Conservation (phyloP, 306 rosid genomes). For the Crotalaria pallida region DNA sequence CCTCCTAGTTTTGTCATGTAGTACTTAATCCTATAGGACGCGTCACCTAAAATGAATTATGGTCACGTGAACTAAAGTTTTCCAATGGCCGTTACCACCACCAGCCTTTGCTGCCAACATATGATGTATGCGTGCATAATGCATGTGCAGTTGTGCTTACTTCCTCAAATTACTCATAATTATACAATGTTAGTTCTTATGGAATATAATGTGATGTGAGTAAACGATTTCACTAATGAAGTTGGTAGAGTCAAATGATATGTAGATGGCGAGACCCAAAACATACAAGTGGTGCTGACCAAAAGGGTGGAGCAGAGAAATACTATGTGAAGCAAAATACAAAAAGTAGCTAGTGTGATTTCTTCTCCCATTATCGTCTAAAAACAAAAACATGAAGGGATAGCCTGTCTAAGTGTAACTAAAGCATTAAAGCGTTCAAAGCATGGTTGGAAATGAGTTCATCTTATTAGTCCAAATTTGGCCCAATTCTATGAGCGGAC, state of each 20-base stretch:
- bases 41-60: constrained; percentile 21
- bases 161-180: background rate
- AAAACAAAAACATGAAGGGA: background rate
- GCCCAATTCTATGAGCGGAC: no score
- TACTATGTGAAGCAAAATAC: no score
- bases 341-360: background rate
- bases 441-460: no score
- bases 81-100: background rate
- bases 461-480: no score
- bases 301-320: no score
- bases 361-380: background rate
- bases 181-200: background rate
- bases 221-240: background rate
- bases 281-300: background rate
- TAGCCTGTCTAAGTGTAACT: background rate
- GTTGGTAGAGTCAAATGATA: no score
- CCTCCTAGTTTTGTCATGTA: constrained; percentile 23
- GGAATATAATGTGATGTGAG: background rate
- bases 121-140: background rate
- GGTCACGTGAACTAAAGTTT: constrained; percentile 25
- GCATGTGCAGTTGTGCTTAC: background rate
- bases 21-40: constrained; percentile 2
- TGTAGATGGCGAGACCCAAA: no score
- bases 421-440: background rate
- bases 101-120: background rate